phyloP scores from a whole-genome alignment of 1,139 yeast species.

The Sugiyamaella paludigena region DNA sequence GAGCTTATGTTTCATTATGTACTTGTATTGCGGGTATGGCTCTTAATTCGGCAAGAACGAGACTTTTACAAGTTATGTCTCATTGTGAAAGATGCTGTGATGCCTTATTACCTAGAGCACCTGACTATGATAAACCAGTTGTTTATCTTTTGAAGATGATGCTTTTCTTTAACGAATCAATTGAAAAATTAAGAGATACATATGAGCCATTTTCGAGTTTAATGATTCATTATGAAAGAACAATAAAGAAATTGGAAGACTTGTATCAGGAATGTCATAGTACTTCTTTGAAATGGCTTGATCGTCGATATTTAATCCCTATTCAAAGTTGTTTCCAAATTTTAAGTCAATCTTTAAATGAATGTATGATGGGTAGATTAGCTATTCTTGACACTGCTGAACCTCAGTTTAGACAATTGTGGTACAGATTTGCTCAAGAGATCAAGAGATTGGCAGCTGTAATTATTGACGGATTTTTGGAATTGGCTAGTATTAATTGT shows the following conservation, averaged over 20 bases:
- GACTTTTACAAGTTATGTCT: constrained; percentile 12
- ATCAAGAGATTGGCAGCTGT: constrained; percentile 8
- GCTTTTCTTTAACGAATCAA: constrained; percentile 7
- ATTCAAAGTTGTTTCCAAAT: constrained; percentile 6
- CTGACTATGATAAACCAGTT: constrained; percentile 13
- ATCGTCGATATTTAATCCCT: constrained; percentile 9
- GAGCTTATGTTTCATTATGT: constrained; percentile 14
- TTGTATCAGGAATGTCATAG: constrained; percentile 5
- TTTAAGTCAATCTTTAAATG: constrained; percentile 13
- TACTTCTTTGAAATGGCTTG: constrained; percentile 7
- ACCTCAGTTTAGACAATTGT: constrained; percentile 11
- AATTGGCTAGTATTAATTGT: constrained; percentile 41
- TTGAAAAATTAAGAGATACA: constrained; percentile 9
- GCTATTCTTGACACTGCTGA: constrained; percentile 9
- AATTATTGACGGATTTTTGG: constrained; percentile 46
- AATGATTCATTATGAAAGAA: constrained; percentile 5
- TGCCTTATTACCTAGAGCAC: constrained; percentile 12
- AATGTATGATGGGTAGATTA: constrained; percentile 12
- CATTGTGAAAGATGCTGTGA: constrained; percentile 14
- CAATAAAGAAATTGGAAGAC: background rate
- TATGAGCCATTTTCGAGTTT: constrained; percentile 10
- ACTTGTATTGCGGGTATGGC: constrained; percentile 20
- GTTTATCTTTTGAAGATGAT: constrained; percentile 16
- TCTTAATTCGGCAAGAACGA: constrained; percentile 13
- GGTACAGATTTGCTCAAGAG: constrained; percentile 12